Base-by-base conservation (phyloP, 2,329 filamentous ascomycete species). In the Fusarium robinianum region DNA sequence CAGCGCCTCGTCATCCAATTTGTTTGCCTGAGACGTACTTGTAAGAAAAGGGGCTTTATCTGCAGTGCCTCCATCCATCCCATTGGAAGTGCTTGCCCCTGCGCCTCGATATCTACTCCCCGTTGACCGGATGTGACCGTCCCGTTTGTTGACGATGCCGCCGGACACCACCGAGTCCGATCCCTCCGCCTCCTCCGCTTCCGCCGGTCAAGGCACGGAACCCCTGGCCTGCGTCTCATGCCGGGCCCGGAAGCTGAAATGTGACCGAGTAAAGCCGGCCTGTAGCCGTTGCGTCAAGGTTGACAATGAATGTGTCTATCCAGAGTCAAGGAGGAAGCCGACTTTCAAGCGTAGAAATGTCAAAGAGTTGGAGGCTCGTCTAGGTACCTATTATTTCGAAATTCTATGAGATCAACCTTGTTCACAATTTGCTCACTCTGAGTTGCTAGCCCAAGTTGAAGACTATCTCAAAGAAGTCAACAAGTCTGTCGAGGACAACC, bases 331-430 rank as follows among this genome's bases (percentile, higher is more conserved):
- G 62, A 85, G 89, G 70, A 96, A 95, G 72, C 88, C 89, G 41
- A 87, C 89, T 5, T 86, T 88, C 14, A 96, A 95, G 73, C 78
- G 90, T 61, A 84, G 88, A 55, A 96, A 96, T 67, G 91, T 96
- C 50, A 94, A 88, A 72, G 86, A 94, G 64, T 74, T 96, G 44
- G 92, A 96, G 68, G 89, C 89, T 53, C 81, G 92, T 62, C 73
- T 96, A 64, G 87, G 88, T 94, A 81, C 55, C n/a, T 74, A 37
- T 16, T n/a, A 26, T 17, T 10, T 25, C 9, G 17, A 30, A 18
- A 23, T 12, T 22, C 17, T 24, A 36, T 35, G 11, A 11, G 6
- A 16, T 30, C 12, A 17, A 14, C 19, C 6, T 29, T 42, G 15
- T 23, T 23, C 18, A 10, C 34, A 12, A 45, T 29, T 36, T 31